Evolutionary conservation across 495 filamentous ascomycete genomes (phyloP), one percentile per base, ranked within the genome.

Genomic region (Penicillium cinerascens): DNA sequence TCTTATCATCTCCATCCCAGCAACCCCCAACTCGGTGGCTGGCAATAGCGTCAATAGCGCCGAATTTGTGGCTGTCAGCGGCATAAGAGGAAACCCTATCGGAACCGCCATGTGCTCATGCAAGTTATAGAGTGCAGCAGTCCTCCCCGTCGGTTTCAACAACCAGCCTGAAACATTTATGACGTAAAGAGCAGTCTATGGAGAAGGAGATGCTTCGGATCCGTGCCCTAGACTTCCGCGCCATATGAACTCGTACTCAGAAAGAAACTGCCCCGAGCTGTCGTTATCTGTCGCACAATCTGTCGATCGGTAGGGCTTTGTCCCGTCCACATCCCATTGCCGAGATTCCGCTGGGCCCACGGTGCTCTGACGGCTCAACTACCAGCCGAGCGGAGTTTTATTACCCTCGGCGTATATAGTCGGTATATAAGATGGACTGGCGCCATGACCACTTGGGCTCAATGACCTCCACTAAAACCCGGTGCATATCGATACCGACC

Each of bases 41-140:
- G 44, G 33, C 20, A 11, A 54, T 43, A 54, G 16, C 39, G 43
- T 42, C 51, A 54, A 54, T 54, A 48, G 51, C 33, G 20, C 26
- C 40, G 39, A 29, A 4, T 21, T 23, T 1, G 26, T 47, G 51
- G 43, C 50, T 36, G 43, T 26, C 33, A 11, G 22, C 13, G 23
- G 13, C 15, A 26, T 11, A 2, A 41, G 17, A 17, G 4, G 15
- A 13, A n/a, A 15, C 20, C 10, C 41, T 23, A 21, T 43, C 21
- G 41, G 18, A 42, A 33, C 4, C 0, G 37, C 37, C 37, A 39
- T 18, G 37, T 39, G 37, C 29, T 15, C 11, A 1, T 8, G 1
- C 7, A 9, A 2, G 26, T 8, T 29, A 6, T 29, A 29, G 7
- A 29, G 7, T 29, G 26, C 26, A 29, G 26, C 26, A 29, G 26